Evolutionary conservation across 2,329 filamentous ascomycete genomes (phyloP).

Genomic region (Beauveria asiatica): DNA sequence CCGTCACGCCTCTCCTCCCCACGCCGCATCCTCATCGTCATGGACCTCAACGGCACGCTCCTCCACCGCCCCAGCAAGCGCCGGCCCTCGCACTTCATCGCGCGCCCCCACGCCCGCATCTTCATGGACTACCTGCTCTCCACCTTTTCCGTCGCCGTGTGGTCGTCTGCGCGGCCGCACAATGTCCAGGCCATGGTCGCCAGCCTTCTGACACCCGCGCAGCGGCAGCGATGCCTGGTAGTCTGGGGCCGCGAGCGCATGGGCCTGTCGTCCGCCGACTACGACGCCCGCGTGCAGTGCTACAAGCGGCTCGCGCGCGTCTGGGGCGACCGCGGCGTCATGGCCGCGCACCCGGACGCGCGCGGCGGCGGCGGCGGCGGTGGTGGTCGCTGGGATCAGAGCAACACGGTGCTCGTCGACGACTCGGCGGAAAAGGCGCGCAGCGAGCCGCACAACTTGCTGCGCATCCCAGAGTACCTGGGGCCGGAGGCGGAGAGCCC

Average conservation of each 20-base stretch:
- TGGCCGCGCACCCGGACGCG: slow-evolving; percentile 34
- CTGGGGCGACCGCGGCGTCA: slow-evolving; percentile 50
- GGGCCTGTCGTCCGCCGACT: slow-evolving; percentile 56
- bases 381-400: slow-evolving; percentile 65
- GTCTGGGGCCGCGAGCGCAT: slow-evolving; percentile 75
- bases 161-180: slow-evolving; percentile 72
- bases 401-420: slow-evolving; percentile 84
- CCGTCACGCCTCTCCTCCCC: slow-evolving; percentile 36
- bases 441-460: slow-evolving; percentile 74
- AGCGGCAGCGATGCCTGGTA: slow-evolving; percentile 51
- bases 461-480: slow-evolving; percentile 71
- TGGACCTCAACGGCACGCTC: slow-evolving; percentile 91
- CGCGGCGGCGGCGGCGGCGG: slow-evolving; percentile 22
- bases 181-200: slow-evolving; percentile 65
- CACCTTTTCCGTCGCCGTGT: slow-evolving; percentile 75
- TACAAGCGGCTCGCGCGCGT: slow-evolving; percentile 76
- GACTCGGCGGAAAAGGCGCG: slow-evolving; percentile 74
- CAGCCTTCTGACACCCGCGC: slow-evolving; percentile 49
- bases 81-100: slow-evolving; percentile 43
- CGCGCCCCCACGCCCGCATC: slow-evolving; percentile 55
- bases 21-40: slow-evolving; percentile 66
- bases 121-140: slow-evolving; percentile 70
- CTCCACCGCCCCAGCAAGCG: slow-evolving; percentile 56
- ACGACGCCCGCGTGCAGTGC: slow-evolving; percentile 64
- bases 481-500: slow-evolving; percentile 33